Conservation (phyloP, 2,329 filamentous ascomycete genomes). For the Penicillium polonicum region DNA sequence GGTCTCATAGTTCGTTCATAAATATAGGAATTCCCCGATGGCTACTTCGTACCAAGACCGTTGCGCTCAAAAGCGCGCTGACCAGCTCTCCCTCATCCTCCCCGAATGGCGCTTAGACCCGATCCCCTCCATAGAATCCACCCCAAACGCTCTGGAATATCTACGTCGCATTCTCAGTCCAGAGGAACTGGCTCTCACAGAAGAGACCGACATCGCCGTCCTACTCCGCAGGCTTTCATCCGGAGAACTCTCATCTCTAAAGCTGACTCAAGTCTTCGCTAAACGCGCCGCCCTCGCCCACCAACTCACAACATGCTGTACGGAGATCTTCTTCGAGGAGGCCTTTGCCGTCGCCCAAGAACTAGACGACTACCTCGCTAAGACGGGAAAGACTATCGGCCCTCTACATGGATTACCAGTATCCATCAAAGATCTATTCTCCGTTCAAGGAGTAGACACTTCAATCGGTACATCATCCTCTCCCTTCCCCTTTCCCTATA, state of each 20-base stretch:
- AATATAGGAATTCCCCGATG: background rate
- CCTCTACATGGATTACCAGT: slow-evolving; percentile 62
- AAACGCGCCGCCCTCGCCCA: slow-evolving; percentile 35
- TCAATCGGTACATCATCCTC: slow-evolving; percentile 17
- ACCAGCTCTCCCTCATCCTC: slow-evolving; percentile 23
- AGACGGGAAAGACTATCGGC: slow-evolving; percentile 47
- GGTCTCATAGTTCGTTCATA: background rate
- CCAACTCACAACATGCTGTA: slow-evolving; percentile 44
- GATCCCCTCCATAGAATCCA: slow-evolving; percentile 21
- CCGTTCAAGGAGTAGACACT: slow-evolving; percentile 25
- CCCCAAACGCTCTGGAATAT: slow-evolving; percentile 21
- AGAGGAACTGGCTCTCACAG: slow-evolving; percentile 24
- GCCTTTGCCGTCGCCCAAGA: slow-evolving; percentile 47
- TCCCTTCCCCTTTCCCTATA: no score
- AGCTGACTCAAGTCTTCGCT: slow-evolving; percentile 39
- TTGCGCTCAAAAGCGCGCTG: slow-evolving; percentile 25
- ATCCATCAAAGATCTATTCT: slow-evolving; percentile 43
- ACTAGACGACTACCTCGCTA: slow-evolving; percentile 45
- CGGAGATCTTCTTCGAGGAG: slow-evolving; percentile 53
- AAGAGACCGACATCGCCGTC: slow-evolving; percentile 24
- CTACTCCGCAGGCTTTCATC: slow-evolving; percentile 24
- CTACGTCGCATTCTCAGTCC: slow-evolving; percentile 17
- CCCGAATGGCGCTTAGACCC: slow-evolving; percentile 25
- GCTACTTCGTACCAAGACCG: slow-evolving; percentile 22
- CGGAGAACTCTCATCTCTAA: slow-evolving; percentile 21